Evolutionary conservation across 1,284 basidiomycete species (phyloP).

Genomic region (Cryptococcus neoformans): DNA sequence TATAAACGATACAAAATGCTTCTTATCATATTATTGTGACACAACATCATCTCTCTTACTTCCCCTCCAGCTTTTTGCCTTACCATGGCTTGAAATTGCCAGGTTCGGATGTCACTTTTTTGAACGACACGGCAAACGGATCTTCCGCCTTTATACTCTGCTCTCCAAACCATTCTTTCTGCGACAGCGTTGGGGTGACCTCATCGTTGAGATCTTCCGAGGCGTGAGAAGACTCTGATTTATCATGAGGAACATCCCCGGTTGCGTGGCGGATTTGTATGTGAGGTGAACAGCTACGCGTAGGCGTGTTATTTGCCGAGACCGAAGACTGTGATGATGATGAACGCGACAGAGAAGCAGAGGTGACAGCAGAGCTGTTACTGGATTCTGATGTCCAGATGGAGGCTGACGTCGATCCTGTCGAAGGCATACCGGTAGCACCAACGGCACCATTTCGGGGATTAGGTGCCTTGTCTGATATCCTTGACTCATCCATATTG

Average conservation of each 20-base stretch:
- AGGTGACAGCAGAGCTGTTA: not conserved
- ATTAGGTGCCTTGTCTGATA: not conserved
- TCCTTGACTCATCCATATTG: not conserved
- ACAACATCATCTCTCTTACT: no score
- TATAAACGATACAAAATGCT: not conserved
- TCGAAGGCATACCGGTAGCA: not conserved
- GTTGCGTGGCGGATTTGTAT: not conserved
- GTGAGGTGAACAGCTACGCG: not conserved
- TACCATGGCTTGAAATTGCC: not conserved
- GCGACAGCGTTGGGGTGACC: constrained; percentile 3
- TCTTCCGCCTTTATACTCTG: constrained; percentile 4
- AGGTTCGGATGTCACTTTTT: not conserved
- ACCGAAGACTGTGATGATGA: not conserved
- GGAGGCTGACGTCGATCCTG: not conserved
- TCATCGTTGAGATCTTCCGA: not conserved
- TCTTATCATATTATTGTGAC: no score
- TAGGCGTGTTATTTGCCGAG: not conserved
- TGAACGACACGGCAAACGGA: constrained; percentile 2
- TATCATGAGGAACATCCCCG: not conserved
- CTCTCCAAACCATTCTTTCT: constrained; percentile 17
- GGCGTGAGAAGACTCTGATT: no score
- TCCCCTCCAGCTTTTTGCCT: no score
- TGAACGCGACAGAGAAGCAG: not conserved
- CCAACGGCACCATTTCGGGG: not conserved
- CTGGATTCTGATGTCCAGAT: not conserved